A percentile compares a stretch with the other conserved stretches of the same genome.
These are phyloP conservation scores for Barnettozyma sucrosica DNA, from an alignment of 805 yeast genomes.

Conservation along the genomic window DNA sequence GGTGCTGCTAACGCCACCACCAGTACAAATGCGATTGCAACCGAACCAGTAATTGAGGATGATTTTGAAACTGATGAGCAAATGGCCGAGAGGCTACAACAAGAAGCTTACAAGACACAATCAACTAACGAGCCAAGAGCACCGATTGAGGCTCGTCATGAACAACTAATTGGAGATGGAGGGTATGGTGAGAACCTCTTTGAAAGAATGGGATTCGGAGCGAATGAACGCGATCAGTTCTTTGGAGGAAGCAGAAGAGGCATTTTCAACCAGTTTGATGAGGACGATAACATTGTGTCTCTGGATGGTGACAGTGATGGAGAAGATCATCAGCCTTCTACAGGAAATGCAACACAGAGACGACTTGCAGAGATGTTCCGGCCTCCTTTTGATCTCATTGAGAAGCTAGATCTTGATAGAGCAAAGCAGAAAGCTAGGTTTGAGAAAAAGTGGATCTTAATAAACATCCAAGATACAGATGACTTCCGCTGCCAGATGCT, in stretches of 20 bases:
- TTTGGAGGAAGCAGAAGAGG: conserved; percentile 31
- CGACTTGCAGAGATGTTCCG: conserved; percentile 78
- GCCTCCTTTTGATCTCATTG: conserved; percentile 90
- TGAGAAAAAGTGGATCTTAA: conserved; percentile 71
- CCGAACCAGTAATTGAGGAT: conserved; percentile 16
- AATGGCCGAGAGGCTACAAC: conserved; percentile 56
- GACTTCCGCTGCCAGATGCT: conserved; percentile 86
- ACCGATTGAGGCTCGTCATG: conserved; percentile 73
- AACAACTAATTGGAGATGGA: conserved; percentile 55
- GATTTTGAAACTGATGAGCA: conserved; percentile 38
- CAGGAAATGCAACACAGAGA: conserved; percentile 41
- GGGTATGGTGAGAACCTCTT: conserved; percentile 32
- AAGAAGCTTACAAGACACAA: conserved; percentile 43
- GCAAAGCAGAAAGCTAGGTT: conserved; percentile 67
- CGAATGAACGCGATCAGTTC: conserved; percentile 18
- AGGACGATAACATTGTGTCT: conserved; percentile 25
- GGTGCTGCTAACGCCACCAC: conserved; percentile 13
- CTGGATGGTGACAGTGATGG: conserved; percentile 31
- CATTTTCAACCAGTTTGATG: conserved; percentile 31
- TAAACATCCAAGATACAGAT: conserved; percentile 80
- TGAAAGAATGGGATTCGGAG: conserved; percentile 6
- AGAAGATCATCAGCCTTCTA: conserved; percentile 28
- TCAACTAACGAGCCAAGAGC: conserved; percentile 48
- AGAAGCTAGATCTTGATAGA: conserved; percentile 56
- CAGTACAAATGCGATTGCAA: not conserved